Conservation (phyloP, 2,329 filamentous ascomycete genomes). For the Celoporthe dispersa region DNA sequence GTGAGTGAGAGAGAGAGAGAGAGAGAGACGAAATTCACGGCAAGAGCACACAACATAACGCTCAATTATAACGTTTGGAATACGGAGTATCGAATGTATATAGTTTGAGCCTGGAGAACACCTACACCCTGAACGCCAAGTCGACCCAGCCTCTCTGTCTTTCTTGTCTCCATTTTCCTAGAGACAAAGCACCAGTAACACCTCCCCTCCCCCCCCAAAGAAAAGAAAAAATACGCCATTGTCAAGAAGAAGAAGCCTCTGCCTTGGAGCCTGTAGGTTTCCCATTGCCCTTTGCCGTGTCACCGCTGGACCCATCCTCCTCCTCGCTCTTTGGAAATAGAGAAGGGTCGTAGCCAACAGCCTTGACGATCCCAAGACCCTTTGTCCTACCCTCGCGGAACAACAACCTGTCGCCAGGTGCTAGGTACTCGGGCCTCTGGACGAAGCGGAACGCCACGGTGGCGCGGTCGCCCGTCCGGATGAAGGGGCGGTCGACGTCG, state of each 20-base stretch:
- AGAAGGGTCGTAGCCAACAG: conserved; percentile 79
- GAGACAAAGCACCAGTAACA: neutral
- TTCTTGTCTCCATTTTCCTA: neutral
- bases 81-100: neutral
- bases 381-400: conserved; percentile 96
- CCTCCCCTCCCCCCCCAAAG: neutral
- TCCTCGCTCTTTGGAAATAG: conserved; percentile 34
- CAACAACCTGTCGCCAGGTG: conserved; percentile 83
- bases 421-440: conserved; percentile 90
- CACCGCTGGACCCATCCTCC: neutral
- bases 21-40: too few relatives aligned
- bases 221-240: conserved; percentile 2
- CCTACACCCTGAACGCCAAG: neutral
- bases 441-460: conserved; percentile 94
- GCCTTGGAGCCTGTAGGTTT: neutral
- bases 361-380: conserved; percentile 91
- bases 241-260: neutral
- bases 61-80: neutral
- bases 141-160: neutral
- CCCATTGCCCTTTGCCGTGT: neutral
- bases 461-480: conserved; percentile 92
- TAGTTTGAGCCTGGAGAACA: neutral
- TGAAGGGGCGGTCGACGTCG: conserved; percentile 94
- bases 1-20: too few relatives aligned
- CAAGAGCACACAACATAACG: neutral